Conservation (phyloP, 306 rosid genomes). For the Sicyos edulis region DNA sequence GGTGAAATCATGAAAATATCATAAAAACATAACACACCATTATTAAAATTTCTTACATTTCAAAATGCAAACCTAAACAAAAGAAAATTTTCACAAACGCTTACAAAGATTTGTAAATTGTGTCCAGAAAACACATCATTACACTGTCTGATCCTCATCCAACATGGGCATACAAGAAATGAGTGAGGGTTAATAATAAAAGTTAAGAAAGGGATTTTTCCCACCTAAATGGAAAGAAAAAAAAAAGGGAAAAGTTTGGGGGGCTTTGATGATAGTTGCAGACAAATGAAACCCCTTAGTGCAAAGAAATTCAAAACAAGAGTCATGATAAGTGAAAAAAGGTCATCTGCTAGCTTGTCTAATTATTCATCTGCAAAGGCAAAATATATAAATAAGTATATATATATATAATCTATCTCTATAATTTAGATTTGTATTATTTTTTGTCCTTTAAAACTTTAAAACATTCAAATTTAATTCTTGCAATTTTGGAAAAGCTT, state of each 20-base stretch:
- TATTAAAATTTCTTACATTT: not conserved
- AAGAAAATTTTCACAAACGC: not conserved
- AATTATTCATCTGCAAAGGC: not conserved
- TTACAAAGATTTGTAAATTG: not conserved
- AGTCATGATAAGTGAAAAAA: not conserved
- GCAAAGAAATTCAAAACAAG: not conserved
- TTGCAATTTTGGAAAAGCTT: too few species aligned
- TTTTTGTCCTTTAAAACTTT: too few species aligned
- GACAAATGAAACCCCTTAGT: not conserved
- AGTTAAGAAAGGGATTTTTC: not conserved
- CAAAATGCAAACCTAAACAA: not conserved
- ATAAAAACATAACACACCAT: not conserved
- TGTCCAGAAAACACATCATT: not conserved
- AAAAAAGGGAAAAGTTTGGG: not conserved
- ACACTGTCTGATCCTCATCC: slow-evolving; percentile 14
- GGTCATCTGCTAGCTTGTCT: not conserved
- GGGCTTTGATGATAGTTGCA: not conserved
- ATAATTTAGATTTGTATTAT: too few species aligned
- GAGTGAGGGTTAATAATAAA: slow-evolving; percentile 13
- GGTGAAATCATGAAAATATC: not conserved
- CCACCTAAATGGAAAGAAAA: slow-evolving; percentile 6
- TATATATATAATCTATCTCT: too few species aligned
- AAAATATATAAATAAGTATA: not conserved
- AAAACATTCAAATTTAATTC: too few species aligned
- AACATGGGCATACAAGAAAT: slow-evolving; percentile 1